A percentile compares a stretch with the other conserved stretches of the same genome.
These are phyloP conservation scores for Arthrobotrys conoides DNA, from an alignment of 2,329 filamentous ascomycete species.

Conservation along the genomic window DNA sequence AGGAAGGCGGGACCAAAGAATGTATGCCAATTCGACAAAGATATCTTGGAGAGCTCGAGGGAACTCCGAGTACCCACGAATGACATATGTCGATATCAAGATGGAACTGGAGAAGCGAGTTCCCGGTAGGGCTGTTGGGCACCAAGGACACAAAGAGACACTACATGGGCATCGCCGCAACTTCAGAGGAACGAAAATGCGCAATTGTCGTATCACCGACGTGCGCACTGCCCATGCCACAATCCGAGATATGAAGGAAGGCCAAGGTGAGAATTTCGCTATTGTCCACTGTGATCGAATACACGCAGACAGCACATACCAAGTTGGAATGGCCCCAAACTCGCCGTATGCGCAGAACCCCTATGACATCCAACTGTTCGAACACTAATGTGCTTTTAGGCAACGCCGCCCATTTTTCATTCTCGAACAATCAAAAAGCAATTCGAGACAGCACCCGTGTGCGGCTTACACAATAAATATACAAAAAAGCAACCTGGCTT, in stretches of 20 bases:
- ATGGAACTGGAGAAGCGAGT: slow-evolving; percentile 28
- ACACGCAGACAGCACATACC: slow-evolving; percentile 12
- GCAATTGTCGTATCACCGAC: slow-evolving; percentile 23
- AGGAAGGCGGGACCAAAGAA: slow-evolving; percentile 2
- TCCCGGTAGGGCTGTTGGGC: slow-evolving; percentile 49
- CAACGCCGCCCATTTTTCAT: slow-evolving; percentile 39
- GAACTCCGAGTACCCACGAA: not conserved
- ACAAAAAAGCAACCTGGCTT: slow-evolving; percentile 43
- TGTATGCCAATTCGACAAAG: not conserved
- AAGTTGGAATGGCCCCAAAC: slow-evolving; percentile 22
- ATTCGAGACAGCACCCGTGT: slow-evolving; percentile 41
- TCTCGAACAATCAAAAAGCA: slow-evolving; percentile 49
- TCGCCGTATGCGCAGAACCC: slow-evolving; percentile 41
- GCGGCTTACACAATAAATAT: slow-evolving; percentile 41
- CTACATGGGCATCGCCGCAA: slow-evolving; percentile 14
- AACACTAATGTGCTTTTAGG: slow-evolving; percentile 30
- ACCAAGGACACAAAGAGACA: not conserved
- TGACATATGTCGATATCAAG: slow-evolving; percentile 6
- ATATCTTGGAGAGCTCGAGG: slow-evolving; percentile 11
- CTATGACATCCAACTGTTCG: slow-evolving; percentile 16
- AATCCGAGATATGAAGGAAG: slow-evolving; percentile 22
- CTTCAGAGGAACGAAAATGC: not conserved
- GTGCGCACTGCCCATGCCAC: slow-evolving; percentile 31
- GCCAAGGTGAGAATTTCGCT: slow-evolving; percentile 16
- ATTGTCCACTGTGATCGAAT: slow-evolving; percentile 7